A percentile compares a stretch with the other conserved stretches of the same genome.
phyloP scores from a whole-genome alignment of 306 rosid genomes.

The Hippophae tibetana region DNA sequence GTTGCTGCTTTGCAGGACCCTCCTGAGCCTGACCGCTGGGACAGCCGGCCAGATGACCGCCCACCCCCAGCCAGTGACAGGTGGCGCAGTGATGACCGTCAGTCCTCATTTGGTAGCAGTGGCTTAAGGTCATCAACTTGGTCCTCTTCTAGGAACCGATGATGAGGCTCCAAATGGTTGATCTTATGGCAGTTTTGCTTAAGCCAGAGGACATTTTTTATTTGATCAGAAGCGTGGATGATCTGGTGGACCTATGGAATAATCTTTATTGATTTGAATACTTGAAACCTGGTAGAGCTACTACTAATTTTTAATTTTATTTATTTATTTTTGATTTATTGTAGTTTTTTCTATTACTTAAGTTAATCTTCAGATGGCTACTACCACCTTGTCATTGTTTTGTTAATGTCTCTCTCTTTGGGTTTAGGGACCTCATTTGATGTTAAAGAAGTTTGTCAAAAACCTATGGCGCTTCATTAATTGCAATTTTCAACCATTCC shows the following conservation, averaged over 20 bases:
- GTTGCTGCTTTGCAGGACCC: conserved; percentile 30
- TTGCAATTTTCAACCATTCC: too few species aligned
- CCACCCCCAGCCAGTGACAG: conserved; percentile 29
- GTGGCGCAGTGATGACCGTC: conserved; percentile 71
- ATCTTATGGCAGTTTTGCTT: conserved; percentile 6
- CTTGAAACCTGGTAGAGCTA: conserved; percentile 3
- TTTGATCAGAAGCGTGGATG: conserved; percentile 10
- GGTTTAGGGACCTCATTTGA: too few species aligned
- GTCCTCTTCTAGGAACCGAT: conserved; percentile 60
- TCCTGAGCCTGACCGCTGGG: conserved; percentile 59
- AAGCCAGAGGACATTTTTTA: conserved; percentile 15
- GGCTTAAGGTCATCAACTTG: conserved; percentile 34
- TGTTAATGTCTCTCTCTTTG: too few species aligned
- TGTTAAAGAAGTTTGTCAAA: too few species aligned
- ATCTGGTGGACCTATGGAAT: conserved; percentile 4
- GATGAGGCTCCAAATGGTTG: conserved; percentile 37
- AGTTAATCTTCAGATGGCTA: too few species aligned
- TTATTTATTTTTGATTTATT: background rate
- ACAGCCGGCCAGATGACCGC: conserved; percentile 21
- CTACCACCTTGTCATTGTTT: too few species aligned
- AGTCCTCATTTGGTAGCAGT: conserved; percentile 38
- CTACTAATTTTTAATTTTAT: background rate
- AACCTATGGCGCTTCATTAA: too few species aligned
- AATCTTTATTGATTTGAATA: background rate
- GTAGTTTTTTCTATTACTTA: background rate